Percentiles rank a stretch among this genome's conserved stretches.
phyloP scores from a whole-genome alignment of 2,329 filamentous ascomycete species.

The Aspergillus sp. region DNA sequence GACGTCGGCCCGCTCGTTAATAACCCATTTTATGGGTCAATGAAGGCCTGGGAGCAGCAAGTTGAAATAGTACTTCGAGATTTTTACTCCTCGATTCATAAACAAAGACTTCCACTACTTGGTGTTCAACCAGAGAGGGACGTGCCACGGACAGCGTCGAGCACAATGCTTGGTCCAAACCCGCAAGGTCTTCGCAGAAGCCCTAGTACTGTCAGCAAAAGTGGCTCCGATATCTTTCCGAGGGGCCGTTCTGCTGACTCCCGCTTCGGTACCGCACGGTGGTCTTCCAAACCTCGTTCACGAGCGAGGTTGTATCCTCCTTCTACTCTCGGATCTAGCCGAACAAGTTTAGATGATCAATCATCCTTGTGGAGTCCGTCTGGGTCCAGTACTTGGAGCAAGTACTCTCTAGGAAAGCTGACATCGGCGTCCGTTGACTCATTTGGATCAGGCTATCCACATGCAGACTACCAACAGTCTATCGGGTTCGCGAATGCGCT shows the following conservation, averaged over 20 bases:
- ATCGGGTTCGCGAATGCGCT: constrained; percentile 97
- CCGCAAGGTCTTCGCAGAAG: constrained; percentile 74
- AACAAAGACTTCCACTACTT: constrained; percentile 81
- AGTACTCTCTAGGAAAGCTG: constrained; percentile 84
- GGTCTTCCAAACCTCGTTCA: constrained; percentile 83
- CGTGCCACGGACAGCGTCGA: constrained; percentile 44
- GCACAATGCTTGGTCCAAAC: constrained; percentile 68
- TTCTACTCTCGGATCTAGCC: constrained; percentile 82
- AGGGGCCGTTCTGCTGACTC: constrained; percentile 71
- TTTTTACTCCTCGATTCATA: constrained; percentile 86
- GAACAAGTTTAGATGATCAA: constrained; percentile 90
- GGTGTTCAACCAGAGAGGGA: constrained; percentile 58
- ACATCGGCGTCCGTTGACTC: constrained; percentile 92
- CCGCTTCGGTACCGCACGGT: constrained; percentile 65
- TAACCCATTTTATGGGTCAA: constrained; percentile 69
- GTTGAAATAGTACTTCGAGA: constrained; percentile 88
- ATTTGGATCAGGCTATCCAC: constrained; percentile 72
- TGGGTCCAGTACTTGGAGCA: constrained; percentile 91
- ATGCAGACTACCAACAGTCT: constrained; percentile 86
- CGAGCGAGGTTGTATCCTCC: constrained; percentile 72
- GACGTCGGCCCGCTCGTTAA: constrained; percentile 71
- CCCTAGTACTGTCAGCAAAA: constrained; percentile 89
- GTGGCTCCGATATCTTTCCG: constrained; percentile 74
- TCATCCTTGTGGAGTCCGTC: constrained; percentile 91
- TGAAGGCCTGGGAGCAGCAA: constrained; percentile 82